Evolutionary conservation across 73 alveolate species (phyloP).

Genomic region (Paramecium sonneborni): DNA sequence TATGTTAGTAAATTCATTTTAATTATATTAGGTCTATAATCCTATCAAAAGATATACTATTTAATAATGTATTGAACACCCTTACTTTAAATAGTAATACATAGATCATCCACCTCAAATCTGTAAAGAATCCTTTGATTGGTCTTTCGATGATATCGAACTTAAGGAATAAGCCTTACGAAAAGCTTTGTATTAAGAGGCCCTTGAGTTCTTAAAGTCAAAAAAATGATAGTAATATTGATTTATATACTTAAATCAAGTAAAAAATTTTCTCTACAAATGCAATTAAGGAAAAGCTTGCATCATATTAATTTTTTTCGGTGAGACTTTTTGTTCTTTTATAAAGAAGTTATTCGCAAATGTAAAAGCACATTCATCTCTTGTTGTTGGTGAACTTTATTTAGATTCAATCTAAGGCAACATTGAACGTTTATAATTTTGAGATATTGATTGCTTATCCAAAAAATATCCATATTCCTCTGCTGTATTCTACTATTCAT

Average conservation of each 20-base stretch:
- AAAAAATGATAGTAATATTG: background rate
- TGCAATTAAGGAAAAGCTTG: constrained; percentile 44
- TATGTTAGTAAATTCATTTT: constrained; percentile 76
- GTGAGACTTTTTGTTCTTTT: background rate
- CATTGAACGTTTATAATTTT: background rate
- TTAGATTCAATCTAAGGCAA: constrained; percentile 14
- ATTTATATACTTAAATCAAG: background rate
- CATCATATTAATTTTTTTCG: constrained; percentile 29
- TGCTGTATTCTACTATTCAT: background rate
- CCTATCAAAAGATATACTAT: constrained; percentile 70
- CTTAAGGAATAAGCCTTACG: constrained; percentile 78
- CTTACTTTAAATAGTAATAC: constrained; percentile 66
- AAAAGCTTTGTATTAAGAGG: constrained; percentile 78
- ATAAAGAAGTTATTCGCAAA: constrained; percentile 23
- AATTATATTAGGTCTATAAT: constrained; percentile 1
- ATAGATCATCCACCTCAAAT: background rate
- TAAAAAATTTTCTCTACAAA: constrained; percentile 18
- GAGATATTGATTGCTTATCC: background rate
- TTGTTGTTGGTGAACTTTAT: background rate
- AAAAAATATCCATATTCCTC: constrained; percentile 12
- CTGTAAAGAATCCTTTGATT: constrained; percentile 78
- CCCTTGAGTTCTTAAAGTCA: constrained; percentile 41
- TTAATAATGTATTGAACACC: constrained; percentile 71
- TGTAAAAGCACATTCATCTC: constrained; percentile 26
- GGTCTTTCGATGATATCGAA: constrained; percentile 89